Conservation (phyloP, 2,329 filamentous ascomycete genomes). For the Cordyceps cateniannulata region DNA sequence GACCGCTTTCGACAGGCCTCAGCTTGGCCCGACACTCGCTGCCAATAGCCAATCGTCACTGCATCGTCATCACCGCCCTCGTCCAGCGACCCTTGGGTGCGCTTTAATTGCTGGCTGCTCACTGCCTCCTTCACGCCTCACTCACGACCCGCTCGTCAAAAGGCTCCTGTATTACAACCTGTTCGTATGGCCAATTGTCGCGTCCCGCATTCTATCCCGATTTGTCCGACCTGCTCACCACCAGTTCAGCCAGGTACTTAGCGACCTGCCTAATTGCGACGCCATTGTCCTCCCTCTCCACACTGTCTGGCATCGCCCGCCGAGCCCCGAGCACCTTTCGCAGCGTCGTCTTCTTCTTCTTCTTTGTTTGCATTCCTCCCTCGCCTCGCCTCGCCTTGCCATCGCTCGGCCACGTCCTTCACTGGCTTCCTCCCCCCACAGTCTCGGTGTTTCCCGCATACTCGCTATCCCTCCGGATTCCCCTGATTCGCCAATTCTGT, state of each 20-base stretch:
- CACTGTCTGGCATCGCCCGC: conserved; percentile 1
- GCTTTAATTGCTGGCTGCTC: background rate
- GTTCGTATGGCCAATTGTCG: background rate
- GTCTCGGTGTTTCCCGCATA: background rate
- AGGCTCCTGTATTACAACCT: background rate
- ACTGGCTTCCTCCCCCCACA: background rate
- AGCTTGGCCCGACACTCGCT: background rate
- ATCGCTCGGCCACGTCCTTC: background rate
- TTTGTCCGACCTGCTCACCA: background rate
- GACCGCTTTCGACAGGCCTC: background rate
- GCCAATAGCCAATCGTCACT: background rate
- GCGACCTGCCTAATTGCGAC: conserved; percentile 7
- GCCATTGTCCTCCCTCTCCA: background rate
- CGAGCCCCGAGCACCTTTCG: background rate
- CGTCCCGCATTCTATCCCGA: background rate
- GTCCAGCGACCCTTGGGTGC: background rate
- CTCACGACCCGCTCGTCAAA: background rate
- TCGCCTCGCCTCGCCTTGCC: background rate
- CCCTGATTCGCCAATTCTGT: background rate
- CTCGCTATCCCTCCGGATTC: background rate
- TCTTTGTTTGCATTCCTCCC: background rate
- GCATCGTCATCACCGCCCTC: background rate
- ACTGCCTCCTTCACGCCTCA: background rate
- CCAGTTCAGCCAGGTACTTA: background rate
- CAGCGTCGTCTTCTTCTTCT: background rate